These are phyloP conservation scores for Anacardium occidentale DNA, from an alignment of 345 rosid genomes.

Conservation along the genomic window DNA sequence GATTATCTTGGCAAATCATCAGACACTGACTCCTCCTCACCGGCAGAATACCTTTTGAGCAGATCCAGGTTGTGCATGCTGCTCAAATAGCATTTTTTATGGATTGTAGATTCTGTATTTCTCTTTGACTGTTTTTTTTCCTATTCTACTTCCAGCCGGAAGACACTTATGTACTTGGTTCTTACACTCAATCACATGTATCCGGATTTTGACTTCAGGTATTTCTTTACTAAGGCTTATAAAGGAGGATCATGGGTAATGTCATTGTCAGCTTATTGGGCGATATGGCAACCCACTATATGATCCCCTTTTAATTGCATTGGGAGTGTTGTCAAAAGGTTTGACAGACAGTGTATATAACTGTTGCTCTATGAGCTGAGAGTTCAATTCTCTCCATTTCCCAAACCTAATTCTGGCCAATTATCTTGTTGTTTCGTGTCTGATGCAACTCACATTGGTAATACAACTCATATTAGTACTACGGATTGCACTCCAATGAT, in stretches of 20 bases:
- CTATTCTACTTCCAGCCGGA: constrained; percentile 67
- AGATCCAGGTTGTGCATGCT: constrained; percentile 73
- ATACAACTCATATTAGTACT: neutral
- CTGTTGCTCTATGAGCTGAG: constrained; percentile 96
- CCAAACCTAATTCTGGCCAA: constrained; percentile 39
- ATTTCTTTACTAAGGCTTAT: constrained; percentile 30
- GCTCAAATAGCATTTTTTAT: constrained; percentile 17
- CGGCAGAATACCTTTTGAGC: constrained; percentile 72
- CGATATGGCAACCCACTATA: constrained; percentile 92
- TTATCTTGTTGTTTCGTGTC: constrained; percentile 16
- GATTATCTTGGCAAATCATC: constrained; percentile 83
- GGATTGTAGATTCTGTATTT: neutral
- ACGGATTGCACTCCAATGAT: constrained; percentile 3
- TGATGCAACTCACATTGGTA: neutral
- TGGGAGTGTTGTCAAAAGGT: constrained; percentile 99
- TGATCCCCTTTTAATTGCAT: constrained; percentile 51
- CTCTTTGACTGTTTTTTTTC: constrained; percentile 33
- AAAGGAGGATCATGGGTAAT: constrained; percentile 95
- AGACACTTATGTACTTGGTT: constrained; percentile 91
- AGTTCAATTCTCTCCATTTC: constrained; percentile 99
- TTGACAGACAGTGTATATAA: constrained; percentile 84
- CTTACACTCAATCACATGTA: constrained; percentile 87
- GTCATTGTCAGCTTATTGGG: constrained; percentile 90
- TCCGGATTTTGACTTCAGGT: constrained; percentile 99
- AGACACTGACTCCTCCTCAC: constrained; percentile 74